Conservation (phyloP, 148 eudicot species). For the Rhododendron henanense region DNA sequence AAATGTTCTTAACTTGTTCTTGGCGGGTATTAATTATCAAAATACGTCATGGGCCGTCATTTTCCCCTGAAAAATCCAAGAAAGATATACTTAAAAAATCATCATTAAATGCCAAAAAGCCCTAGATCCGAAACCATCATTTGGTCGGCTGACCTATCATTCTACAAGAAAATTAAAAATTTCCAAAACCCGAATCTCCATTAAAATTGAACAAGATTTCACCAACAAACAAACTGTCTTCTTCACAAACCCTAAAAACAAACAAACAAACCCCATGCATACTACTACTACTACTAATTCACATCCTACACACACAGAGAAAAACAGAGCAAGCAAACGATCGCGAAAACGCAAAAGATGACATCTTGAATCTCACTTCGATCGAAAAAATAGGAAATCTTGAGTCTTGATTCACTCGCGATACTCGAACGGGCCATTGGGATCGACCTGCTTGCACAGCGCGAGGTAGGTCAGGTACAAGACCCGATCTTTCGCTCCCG, state of each 20-base stretch:
- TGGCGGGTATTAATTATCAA: too few species aligned
- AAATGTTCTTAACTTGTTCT: too few species aligned
- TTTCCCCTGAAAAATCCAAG: neutral
- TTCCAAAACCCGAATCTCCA: neutral
- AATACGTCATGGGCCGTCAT: too few species aligned
- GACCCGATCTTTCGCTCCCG: slow-evolving; percentile 68
- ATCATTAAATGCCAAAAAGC: neutral
- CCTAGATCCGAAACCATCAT: neutral
- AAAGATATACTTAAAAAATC: neutral
- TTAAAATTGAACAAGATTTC: neutral
- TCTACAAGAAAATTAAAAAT: neutral
- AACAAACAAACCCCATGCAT: too few species aligned
- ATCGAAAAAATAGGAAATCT: neutral
- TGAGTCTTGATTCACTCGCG: neutral
- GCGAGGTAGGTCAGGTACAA: slow-evolving; percentile 38
- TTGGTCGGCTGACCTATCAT: neutral
- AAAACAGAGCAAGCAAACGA: too few species aligned
- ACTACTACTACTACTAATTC: too few species aligned
- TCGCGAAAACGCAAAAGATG: too few species aligned
- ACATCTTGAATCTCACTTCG: neutral
- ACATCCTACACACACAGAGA: too few species aligned
- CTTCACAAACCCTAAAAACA: too few species aligned
- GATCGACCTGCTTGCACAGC: slow-evolving; percentile 49
- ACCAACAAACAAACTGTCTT: too few species aligned
- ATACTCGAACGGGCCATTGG: slow-evolving; percentile 26